Evolutionary conservation across 345 rosid species (phyloP).

Genomic region (Noccaea caerulescens): DNA sequence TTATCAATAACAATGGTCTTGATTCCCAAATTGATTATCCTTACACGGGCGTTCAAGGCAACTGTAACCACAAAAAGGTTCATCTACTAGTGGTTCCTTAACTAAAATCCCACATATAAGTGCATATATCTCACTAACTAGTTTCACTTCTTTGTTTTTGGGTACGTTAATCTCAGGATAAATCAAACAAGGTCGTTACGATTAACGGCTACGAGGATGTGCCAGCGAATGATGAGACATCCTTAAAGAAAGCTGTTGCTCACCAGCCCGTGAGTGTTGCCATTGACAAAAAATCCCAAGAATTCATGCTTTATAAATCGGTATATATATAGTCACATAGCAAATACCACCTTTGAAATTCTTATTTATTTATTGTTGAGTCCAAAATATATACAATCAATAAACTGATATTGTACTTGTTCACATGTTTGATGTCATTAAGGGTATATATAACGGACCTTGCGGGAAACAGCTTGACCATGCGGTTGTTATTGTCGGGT

Average conservation of each 20-base stretch:
- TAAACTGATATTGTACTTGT: not conserved
- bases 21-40: conserved; percentile 29
- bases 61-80: conserved; percentile 55
- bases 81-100: not conserved
- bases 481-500: conserved; percentile 79
- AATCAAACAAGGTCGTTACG: not conserved
- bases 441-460: conserved; percentile 70
- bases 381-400: not conserved
- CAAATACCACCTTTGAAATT: not conserved
- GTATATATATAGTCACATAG: conserved; percentile 16
- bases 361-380: not conserved
- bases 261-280: conserved; percentile 43
- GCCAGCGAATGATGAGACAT: conserved; percentile 26
- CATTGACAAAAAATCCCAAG: conserved; percentile 25
- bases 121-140: not conserved
- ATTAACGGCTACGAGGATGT: conserved; percentile 35
- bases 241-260: conserved; percentile 33
- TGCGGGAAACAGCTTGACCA: conserved; percentile 83
- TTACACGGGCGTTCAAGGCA: conserved; percentile 18
- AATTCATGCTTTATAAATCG: conserved; percentile 38
- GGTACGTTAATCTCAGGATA: conserved; percentile 1
- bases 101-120: not conserved
- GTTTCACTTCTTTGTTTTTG: not conserved
- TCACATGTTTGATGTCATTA: conserved; percentile 22
- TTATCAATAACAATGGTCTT: conserved; percentile 46